Evolutionary conservation across 495 filamentous ascomycete species (phyloP).

Genomic region (Penicillium samsonianum): DNA sequence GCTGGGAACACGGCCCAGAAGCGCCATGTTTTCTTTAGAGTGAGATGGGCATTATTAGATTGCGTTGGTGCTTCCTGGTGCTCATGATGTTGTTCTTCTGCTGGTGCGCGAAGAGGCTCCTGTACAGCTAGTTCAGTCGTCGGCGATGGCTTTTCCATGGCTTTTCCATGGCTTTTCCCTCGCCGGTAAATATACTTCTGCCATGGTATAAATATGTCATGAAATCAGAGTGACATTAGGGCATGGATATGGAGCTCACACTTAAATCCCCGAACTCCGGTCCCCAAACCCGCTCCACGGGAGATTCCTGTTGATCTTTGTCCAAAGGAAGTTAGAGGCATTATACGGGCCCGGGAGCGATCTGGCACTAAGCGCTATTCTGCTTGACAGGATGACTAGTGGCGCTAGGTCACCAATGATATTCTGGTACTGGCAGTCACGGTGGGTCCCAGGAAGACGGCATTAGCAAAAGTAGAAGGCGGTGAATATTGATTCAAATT

Average conservation of each 20-base stretch:
- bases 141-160: background rate
- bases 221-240: background rate
- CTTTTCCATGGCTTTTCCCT: background rate
- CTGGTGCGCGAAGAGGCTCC: background rate
- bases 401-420: background rate
- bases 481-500: background rate
- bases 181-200: background rate
- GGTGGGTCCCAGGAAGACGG: background rate
- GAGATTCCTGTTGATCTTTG: background rate
- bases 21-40: conserved; percentile 9
- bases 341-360: background rate
- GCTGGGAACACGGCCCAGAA: conserved; percentile 26
- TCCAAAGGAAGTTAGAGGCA: background rate
- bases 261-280: background rate
- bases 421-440: background rate
- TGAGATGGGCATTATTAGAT: background rate
- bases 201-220: background rate
- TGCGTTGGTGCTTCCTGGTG: background rate
- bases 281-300: background rate
- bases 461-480: background rate
- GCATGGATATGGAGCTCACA: background rate
- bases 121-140: background rate
- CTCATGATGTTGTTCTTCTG: background rate
- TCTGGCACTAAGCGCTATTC: too few species aligned
- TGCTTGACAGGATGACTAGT: background rate